Evolutionary conservation across 805 yeast genomes (phyloP).

Genomic region (Wickerhamiella dianesei): DNA sequence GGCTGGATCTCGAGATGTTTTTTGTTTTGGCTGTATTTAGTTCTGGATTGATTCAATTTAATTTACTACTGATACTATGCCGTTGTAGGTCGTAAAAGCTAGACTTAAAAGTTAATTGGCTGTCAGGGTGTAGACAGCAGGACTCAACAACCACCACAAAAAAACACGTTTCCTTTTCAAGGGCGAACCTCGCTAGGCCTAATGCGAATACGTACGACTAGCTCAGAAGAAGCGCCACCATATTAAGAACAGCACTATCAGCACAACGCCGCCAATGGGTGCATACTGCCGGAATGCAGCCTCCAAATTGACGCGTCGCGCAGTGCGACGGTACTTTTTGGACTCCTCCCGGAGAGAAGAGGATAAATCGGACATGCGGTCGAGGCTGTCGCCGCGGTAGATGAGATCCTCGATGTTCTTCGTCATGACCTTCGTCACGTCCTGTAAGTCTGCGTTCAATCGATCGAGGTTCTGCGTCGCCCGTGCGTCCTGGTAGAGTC

Average conservation of each 20-base stretch:
- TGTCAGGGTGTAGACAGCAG: too few species aligned
- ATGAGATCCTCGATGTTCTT: slow-evolving; percentile 90
- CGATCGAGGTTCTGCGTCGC: slow-evolving; percentile 81
- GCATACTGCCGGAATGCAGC: slow-evolving; percentile 79
- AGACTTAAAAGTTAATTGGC: too few species aligned
- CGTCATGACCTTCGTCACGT: slow-evolving; percentile 90
- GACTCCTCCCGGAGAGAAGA: slow-evolving; percentile 68
- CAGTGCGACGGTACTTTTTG: slow-evolving; percentile 75
- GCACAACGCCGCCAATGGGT: slow-evolving; percentile 62
- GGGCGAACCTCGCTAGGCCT: too few species aligned
- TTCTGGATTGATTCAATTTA: too few species aligned
- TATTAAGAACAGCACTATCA: slow-evolving; percentile 56
- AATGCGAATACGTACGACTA: too few species aligned
- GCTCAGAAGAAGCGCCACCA: slow-evolving; percentile 62
- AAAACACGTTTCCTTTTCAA: too few species aligned
- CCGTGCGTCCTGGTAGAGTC: slow-evolving; percentile 78
- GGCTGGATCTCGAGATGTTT: too few species aligned
- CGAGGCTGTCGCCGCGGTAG: slow-evolving; percentile 89
- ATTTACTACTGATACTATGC: too few species aligned
- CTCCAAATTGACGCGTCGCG: slow-evolving; percentile 81
- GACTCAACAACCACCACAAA: too few species aligned
- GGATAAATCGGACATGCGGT: slow-evolving; percentile 76
- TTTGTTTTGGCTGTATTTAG: too few species aligned
- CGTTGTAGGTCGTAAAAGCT: too few species aligned
- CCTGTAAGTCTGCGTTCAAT: slow-evolving; percentile 75